These are phyloP conservation scores for Smittium mucronatum DNA, from an alignment of 371 early-diverging fungal genomes.

Conservation along the genomic window DNA sequence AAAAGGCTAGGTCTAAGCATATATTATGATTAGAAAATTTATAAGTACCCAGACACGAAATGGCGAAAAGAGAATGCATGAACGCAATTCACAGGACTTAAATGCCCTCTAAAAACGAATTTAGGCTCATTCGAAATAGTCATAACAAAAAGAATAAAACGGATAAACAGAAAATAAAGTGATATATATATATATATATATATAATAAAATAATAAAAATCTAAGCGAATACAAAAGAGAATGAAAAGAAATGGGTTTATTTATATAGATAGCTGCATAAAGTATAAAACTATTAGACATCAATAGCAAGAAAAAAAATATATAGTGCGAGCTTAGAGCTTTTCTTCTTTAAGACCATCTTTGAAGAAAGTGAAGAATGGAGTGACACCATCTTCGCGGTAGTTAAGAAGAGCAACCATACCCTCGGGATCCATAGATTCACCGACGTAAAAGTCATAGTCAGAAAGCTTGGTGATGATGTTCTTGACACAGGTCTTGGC, in stretches of 20 bases:
- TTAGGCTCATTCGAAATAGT: background rate
- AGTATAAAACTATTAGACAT: too few species aligned
- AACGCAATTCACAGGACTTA: background rate
- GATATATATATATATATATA: too few species aligned
- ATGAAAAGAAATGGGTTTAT: conserved; percentile 4
- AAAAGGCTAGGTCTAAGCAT: too few species aligned
- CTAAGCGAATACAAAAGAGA: background rate
- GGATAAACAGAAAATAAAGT: background rate
- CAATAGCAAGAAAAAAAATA: too few species aligned
- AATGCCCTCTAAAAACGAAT: conserved; percentile 9
- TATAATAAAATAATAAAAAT: background rate
- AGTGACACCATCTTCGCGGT: conserved; percentile 84
- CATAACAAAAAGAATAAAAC: background rate
- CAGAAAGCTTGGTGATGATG: conserved; percentile 62
- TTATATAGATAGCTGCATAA: too few species aligned
- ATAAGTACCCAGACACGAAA: conserved; percentile 7
- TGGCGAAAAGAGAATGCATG: background rate
- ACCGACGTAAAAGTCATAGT: conserved; percentile 85
- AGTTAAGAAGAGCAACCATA: conserved; percentile 83
- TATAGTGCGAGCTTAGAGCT: too few species aligned
- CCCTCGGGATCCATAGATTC: conserved; percentile 80
- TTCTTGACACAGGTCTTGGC: conserved; percentile 59
- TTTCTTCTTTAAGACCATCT: conserved; percentile 58
- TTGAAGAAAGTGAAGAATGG: conserved; percentile 88
- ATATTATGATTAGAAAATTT: too few species aligned